Base-by-base conservation (phyloP, 352 stramenopile species). In the Globisporangium apiculatum region DNA sequence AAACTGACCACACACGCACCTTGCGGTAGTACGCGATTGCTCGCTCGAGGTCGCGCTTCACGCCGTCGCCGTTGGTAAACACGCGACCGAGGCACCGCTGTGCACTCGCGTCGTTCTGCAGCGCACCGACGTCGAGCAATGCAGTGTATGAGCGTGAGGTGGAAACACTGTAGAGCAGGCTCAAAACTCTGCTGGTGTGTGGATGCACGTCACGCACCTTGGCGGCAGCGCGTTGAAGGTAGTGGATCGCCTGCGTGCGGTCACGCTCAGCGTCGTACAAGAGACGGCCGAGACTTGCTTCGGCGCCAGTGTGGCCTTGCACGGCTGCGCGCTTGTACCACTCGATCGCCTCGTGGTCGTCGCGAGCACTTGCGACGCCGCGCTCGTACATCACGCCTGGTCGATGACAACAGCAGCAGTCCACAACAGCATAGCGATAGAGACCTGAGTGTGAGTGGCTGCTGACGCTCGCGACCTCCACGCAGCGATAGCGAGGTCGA, bases 291-390 rank as follows among this genome's bases (percentile, higher is more conserved):
- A 91, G 67, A 55, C 65, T 73, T 31, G 72, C 62, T 47, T 89
- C 75, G 12, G 83, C 80, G 3, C 53, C 51, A 31, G 64, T 68
- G 64, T 92, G 73, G 8, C 52, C 51, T 48, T 77, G 71, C 1
- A 74, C 67, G 7, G 80, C 82, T 18, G 83, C 83, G 53, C 79
- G 82, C 17, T 59, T 45, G 50, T 86, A 88, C 79, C 76, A 90
- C 0, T 61, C 59, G 0, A 64, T 56, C 38, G 76, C 76, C 57
- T 72, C 51, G 17, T 57, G 56, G 9, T 61, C 53, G 18, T 73
- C 60, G 35, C 40, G 42, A 3, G 48, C 61, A 5, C 65, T 60
- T 7, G 59, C 62, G n/a, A 48, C 53, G 0, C 76, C 73, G 11
- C 47, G 50, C 36, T 89, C 74, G 45, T 74, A 66, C 41, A 76